Conservation (phyloP, 2,329 filamentous ascomycete genomes). For the Nigrospora sphaerica region DNA sequence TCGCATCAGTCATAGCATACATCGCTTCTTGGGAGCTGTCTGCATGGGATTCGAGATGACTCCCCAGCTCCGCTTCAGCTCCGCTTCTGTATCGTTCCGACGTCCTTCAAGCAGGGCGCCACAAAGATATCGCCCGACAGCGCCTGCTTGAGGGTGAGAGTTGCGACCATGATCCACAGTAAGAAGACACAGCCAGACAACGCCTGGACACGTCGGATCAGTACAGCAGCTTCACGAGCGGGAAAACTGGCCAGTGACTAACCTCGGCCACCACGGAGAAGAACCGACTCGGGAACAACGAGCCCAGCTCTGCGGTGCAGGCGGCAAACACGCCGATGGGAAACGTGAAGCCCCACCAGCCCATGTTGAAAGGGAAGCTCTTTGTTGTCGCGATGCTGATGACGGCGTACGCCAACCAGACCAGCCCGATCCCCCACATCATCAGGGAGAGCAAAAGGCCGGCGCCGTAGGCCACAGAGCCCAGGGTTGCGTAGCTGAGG, state of each 20-base stretch:
- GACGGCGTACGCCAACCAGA: constrained; percentile 25
- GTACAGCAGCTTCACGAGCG: not conserved
- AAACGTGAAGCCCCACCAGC: constrained; percentile 32
- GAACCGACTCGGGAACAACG: constrained; percentile 21
- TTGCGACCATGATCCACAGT: constrained; percentile 34
- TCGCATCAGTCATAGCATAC: too few relatives aligned
- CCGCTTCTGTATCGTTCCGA: too few relatives aligned
- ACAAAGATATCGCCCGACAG: constrained; percentile 35
- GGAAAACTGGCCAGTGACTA: not conserved
- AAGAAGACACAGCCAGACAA: constrained; percentile 29
- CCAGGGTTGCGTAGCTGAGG: constrained; percentile 11
- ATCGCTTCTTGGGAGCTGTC: too few relatives aligned
- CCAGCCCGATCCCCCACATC: constrained; percentile 26
- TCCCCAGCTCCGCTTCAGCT: too few relatives aligned
- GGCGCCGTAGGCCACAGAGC: constrained; percentile 41
- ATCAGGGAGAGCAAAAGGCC: constrained; percentile 31
- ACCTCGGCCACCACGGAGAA: constrained; percentile 1
- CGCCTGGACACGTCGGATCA: constrained; percentile 23
- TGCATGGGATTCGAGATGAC: too few relatives aligned
- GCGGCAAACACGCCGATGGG: constrained; percentile 30
- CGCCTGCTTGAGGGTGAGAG: constrained; percentile 28
- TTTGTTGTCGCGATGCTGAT: constrained; percentile 23
- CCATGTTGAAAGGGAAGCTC: constrained; percentile 27
- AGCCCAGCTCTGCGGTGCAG: constrained; percentile 28
- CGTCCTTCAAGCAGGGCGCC: constrained; percentile 31